These are phyloP conservation scores for Chrysopogon serrulatus DNA, from an alignment of 176 grass and related monocot species.

Conservation along the genomic window DNA sequence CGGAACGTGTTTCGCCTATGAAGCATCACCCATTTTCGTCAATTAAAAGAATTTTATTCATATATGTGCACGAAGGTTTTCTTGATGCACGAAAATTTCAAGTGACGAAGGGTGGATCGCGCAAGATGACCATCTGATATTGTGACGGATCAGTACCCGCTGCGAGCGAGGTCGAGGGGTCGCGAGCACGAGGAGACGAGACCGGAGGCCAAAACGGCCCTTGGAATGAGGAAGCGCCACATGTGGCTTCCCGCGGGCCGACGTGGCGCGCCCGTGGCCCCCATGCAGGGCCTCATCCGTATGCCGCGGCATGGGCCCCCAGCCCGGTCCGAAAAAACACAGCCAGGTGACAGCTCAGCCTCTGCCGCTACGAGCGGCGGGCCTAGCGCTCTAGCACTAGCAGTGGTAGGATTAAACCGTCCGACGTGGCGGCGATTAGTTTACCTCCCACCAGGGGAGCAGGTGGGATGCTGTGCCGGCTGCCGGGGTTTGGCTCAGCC, in stretches of 20 bases:
- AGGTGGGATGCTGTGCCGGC: not conserved
- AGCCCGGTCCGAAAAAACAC: not conserved
- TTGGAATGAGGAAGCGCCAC: conserved; percentile 54
- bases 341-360: conserved; percentile 32
- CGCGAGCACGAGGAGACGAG: not conserved
- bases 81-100: not conserved
- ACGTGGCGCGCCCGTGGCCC: conserved; percentile 25
- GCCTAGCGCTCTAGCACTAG: not conserved
- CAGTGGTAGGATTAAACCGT: not conserved
- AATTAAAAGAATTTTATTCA: not conserved
- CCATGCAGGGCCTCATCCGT: not conserved
- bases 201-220: conserved; percentile 5
- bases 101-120: not conserved
- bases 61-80: not conserved
- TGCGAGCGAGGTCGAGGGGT: not conserved
- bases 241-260: not conserved
- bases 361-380: not conserved
- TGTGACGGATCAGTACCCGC: not conserved
- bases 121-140: not conserved
- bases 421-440: conserved; percentile 35
- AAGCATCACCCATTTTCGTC: not conserved
- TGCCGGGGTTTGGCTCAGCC: not conserved
- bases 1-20: too few relatives aligned
- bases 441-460: not conserved
- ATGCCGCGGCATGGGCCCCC: not conserved